A percentile compares a stretch with the other conserved stretches of the same genome.
Evolutionary conservation across 441 rosid genomes (phyloP).

Genomic region (Pelargonium fulgidum): DNA sequence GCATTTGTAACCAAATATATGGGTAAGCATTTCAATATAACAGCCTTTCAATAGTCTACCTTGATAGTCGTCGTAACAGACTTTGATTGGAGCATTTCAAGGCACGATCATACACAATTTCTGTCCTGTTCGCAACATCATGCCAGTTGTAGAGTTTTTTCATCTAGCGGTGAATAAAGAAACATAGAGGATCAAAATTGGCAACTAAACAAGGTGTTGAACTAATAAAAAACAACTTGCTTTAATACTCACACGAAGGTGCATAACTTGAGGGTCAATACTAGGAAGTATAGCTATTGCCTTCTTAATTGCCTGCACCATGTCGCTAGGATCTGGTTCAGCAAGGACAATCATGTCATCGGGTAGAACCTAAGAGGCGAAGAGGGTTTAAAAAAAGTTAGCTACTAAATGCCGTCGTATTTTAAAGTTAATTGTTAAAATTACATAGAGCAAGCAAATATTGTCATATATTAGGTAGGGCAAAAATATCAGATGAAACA

Average conservation of each 20-base stretch:
- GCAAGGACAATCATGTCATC: constrained; percentile 98
- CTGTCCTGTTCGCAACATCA: constrained; percentile 91
- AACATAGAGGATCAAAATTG: constrained; percentile 5
- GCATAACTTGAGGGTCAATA: constrained; percentile 78
- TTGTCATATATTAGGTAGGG: constrained; percentile 6
- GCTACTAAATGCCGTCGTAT: neutral
- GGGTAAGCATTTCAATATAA: constrained; percentile 1
- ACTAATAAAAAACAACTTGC: neutral
- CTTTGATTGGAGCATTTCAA: constrained; percentile 56
- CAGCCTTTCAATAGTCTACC: constrained; percentile 35
- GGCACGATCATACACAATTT: constrained; percentile 81
- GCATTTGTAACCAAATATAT: neutral
- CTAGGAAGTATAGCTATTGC: constrained; percentile 80
- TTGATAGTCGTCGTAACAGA: constrained; percentile 54
- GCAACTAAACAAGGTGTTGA: constrained; percentile 4
- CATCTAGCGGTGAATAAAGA: constrained; percentile 42
- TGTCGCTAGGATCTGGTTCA: constrained; percentile 85
- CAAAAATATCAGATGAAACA: constrained; percentile 23
- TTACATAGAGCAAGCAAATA: neutral
- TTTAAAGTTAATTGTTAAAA: neutral
- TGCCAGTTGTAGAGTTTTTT: constrained; percentile 89
- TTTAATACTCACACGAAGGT: constrained; percentile 54
- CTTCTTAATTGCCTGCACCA: constrained; percentile 72
- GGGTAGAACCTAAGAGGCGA: constrained; percentile 45
- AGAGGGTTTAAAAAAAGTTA: neutral